Conservation (phyloP, 495 filamentous ascomycete species). For the Umbilicaria muhlenbergii region DNA sequence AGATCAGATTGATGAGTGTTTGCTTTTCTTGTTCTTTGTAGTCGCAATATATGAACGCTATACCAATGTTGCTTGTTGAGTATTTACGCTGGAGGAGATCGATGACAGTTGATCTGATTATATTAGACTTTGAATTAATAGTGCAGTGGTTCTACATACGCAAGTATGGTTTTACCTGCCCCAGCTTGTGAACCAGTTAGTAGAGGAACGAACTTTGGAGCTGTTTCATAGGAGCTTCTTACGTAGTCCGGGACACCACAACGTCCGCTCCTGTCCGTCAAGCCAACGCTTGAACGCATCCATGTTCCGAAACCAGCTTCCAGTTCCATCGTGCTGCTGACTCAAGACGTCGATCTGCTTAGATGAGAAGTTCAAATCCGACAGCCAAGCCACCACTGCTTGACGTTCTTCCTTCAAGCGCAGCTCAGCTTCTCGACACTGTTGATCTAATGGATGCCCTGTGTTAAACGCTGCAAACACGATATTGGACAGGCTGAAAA, state of each 20-base stretch:
- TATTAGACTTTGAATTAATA: neutral
- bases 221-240: neutral
- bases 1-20: slow-evolving; percentile 8
- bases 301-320: no score
- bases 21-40: slow-evolving; percentile 18
- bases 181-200: neutral
- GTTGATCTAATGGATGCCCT: no score
- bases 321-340: no score
- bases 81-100: slow-evolving; percentile 16
- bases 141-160: neutral
- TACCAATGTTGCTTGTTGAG: slow-evolving; percentile 3
- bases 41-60: slow-evolving; percentile 20
- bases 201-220: neutral
- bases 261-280: neutral
- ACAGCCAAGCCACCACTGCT: no score
- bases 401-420: no score
- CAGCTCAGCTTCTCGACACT: no score
- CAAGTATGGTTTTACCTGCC: slow-evolving; percentile 6
- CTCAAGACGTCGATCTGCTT: no score
- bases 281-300: no score
- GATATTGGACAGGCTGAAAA: no score
- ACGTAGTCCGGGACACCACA: slow-evolving; percentile 6
- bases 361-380: no score
- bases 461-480: no score
- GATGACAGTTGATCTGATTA: slow-evolving; percentile 16